phyloP scores from a whole-genome alignment of 2,329 filamentous ascomycete genomes.

The Aspergillus sp. region DNA sequence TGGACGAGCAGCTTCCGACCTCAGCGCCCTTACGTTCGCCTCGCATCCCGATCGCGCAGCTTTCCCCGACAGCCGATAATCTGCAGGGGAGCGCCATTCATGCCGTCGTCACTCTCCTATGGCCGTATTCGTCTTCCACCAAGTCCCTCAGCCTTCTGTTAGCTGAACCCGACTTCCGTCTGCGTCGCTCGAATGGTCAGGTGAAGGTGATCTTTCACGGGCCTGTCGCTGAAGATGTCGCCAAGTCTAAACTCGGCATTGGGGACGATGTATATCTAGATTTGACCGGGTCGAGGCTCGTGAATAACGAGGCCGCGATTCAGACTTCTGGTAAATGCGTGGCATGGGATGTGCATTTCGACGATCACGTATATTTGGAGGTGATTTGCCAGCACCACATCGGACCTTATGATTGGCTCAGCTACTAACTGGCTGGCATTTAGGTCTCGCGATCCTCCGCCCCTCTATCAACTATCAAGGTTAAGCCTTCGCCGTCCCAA shows the following conservation, averaged over 20 bases:
- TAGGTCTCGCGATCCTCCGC: conserved; percentile 29
- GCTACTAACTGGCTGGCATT: not conserved
- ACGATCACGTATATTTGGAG: conserved; percentile 35
- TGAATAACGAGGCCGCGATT: conserved; percentile 51
- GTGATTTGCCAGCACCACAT: conserved; percentile 13
- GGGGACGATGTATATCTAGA: conserved; percentile 72
- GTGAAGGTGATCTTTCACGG: conserved; percentile 75
- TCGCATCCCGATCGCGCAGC: conserved; percentile 40
- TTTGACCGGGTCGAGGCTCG: conserved; percentile 68
- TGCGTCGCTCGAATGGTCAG: conserved; percentile 75
- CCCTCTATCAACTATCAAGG: conserved; percentile 42
- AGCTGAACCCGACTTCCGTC: conserved; percentile 78
- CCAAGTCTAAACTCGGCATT: conserved; percentile 67
- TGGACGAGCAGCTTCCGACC: conserved; percentile 28
- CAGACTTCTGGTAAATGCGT: conserved; percentile 58
- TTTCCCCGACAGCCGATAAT: conserved; percentile 37
- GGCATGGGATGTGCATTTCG: conserved; percentile 57
- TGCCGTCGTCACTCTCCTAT: conserved; percentile 79
- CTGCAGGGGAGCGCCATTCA: conserved; percentile 48
- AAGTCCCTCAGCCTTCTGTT: conserved; percentile 75
- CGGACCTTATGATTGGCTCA: not conserved
- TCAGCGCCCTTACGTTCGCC: conserved; percentile 24
- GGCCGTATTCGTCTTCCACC: conserved; percentile 83
- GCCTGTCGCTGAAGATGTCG: conserved; percentile 67
- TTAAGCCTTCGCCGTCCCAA: conserved; percentile 49